phyloP scores from a whole-genome alignment of 2,329 filamentous ascomycete genomes.

The Aspergillus sp. region DNA sequence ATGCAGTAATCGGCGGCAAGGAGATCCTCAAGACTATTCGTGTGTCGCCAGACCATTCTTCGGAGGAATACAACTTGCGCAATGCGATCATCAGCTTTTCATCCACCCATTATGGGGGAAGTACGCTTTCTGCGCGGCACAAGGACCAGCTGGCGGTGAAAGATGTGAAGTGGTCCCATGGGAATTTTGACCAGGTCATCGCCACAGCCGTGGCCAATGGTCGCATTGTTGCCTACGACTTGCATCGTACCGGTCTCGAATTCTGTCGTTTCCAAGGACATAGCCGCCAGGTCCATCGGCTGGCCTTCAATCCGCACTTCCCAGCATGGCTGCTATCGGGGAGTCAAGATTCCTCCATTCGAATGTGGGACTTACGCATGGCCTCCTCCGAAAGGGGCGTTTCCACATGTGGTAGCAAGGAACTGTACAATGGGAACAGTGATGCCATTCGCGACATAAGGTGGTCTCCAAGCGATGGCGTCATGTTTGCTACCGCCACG shows the following conservation, averaged over 20 bases:
- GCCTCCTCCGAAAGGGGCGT: constrained; percentile 43
- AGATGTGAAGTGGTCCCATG: constrained; percentile 63
- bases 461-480: constrained; percentile 58
- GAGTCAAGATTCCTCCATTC: constrained; percentile 58
- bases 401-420: constrained; percentile 49
- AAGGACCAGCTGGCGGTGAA: constrained; percentile 56
- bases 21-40: constrained; percentile 61
- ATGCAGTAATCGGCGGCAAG: constrained; percentile 58
- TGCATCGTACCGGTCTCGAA: constrained; percentile 55
- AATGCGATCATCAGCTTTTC: constrained; percentile 54
- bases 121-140: constrained; percentile 42
- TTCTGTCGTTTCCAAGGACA: constrained; percentile 59
- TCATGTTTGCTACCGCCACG: constrained; percentile 58
- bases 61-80: constrained; percentile 59
- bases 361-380: constrained; percentile 58
- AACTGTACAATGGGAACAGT: constrained; percentile 51
- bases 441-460: constrained; percentile 58
- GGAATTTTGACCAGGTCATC: constrained; percentile 53
- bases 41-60: constrained; percentile 50
- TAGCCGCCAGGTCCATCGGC: constrained; percentile 57
- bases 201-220: constrained; percentile 60
- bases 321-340: constrained; percentile 56
- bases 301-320: constrained; percentile 58
- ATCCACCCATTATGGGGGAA: constrained; percentile 43
- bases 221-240: constrained; percentile 59